Evolutionary conservation across 495 filamentous ascomycete species (phyloP).

Genomic region (Neurospora sp.): DNA sequence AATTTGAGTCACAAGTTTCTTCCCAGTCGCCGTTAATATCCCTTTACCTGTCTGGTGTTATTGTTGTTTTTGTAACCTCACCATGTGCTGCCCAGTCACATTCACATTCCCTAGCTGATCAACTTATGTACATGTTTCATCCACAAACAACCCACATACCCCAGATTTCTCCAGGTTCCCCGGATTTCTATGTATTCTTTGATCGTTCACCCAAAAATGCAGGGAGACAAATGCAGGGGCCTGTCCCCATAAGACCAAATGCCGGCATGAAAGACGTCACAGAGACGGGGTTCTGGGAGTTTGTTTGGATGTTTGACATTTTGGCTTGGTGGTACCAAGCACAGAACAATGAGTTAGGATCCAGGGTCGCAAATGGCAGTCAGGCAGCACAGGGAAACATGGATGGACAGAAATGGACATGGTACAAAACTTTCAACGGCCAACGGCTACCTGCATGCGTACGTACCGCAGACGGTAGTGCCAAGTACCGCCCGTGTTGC

Average conservation of each 20-base stretch:
- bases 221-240: background rate
- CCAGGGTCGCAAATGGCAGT: background rate
- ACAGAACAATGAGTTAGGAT: background rate
- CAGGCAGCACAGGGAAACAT: background rate
- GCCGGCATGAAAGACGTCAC: background rate
- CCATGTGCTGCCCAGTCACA: background rate
- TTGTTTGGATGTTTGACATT: background rate
- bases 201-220: background rate
- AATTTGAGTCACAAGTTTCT: background rate
- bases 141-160: background rate
- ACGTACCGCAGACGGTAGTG: background rate
- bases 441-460: background rate
- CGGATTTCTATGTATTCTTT: background rate
- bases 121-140: background rate
- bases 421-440: background rate
- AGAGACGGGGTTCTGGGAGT: background rate
- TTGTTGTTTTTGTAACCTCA: background rate
- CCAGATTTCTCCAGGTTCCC: background rate
- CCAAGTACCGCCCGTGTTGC: background rate
- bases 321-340: background rate
- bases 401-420: background rate
- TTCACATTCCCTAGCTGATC: background rate
- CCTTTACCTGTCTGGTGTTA: background rate
- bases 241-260: background rate
- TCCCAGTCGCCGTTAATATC: background rate